Evolutionary conservation across 2,329 filamentous ascomycete genomes (phyloP), one percentile per base, ranked within the genome.

Genomic region (Talaromyces sp.): DNA sequence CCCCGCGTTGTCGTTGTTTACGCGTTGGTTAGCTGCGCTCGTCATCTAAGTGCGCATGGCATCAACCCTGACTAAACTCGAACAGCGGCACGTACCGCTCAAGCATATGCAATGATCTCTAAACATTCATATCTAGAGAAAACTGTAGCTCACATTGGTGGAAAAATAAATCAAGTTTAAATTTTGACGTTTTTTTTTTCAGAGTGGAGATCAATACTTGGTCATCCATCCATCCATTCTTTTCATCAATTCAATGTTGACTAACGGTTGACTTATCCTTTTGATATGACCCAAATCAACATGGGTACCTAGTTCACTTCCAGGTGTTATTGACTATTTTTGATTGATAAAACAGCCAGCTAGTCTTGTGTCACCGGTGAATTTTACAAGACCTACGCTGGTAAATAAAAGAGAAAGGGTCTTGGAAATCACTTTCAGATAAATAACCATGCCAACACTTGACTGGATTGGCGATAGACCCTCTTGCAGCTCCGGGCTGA

Each of bases 381-480:
- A 36, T 5, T 33, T 9, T 16, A 36, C 34, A 16, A 14, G 4
- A 36, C 34, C 4, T 14, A 36, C 34, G 14, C 14, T 14, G 16
- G 36, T 40, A 4, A 40, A n/a, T n/a, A 40, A n/a, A 40, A 14
- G 12, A 16, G 12, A 16, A 40, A 40, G n/a, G 6, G 6, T 0
- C 8, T 40, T 8, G 44, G 18, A 27, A 47, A 5, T 33, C 28
- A 16, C 23, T 9, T 31, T 33, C 18, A 33, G 31, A 23, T 31
- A 60, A 30, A 36, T n/a, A 40, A n/a, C 6, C 14, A 61, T 61
- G 60, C 47, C 60, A 31, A 53, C 3, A 12, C 34, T 61, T 33
- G 44, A 68, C 44, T 82, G 79, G 79, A 68, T 82, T 5, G 78
- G 76, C 14, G 68, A 73, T 7, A 72, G 71, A 12, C 78, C 79